Base-by-base conservation (phyloP, 495 filamentous ascomycete species). In the Staphylotrichum tortipilum region DNA sequence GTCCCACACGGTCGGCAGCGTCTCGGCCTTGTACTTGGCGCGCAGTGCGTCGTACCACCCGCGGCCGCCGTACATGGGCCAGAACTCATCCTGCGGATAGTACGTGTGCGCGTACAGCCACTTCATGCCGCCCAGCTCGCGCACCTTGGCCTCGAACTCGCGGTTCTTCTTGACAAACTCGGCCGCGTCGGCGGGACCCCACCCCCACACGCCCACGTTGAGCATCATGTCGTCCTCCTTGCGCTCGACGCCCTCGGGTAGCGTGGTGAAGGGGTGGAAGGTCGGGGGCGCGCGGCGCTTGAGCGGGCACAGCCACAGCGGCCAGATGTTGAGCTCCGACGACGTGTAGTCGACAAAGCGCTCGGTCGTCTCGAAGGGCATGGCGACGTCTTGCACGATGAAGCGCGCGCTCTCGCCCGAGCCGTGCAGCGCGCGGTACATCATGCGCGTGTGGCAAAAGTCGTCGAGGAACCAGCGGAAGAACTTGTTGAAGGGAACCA, bases 71-170 rank as follows among this genome's bases (percentile, higher is more conserved):
- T 78, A 81, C 53, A 75, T 70, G 29, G 49, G 34, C 75, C 76
- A 79, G 59, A 82, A 81, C 56, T 81, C 75, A 6, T 69, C 62
- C 47, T 72, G 67, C 1, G 58, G 50, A 46, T 81, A 82, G 55
- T 81, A 81, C 5, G 76, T 76, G 53, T 81, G 78, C 5, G 79
- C 79, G 59, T 82, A 79, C 23, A 79, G 62, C 77, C 77, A 79
- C 63, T 79, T 79, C 66, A 74, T 76, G 7, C 87, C 86, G 14
- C 81, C 78, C 3, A 90, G 70, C 47, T 78, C 77, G 11, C 66
- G 69, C 8, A 90, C 71, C 46, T 80, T 80, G 1, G 60, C 54
- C 63, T 91, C 87, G 7, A 91, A 64, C 14, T 73, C 73, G 4
- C 79, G 73, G 65, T 90, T 88, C 47, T 73, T 75, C 0, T 55